Base-by-base conservation (phyloP, 2,329 filamentous ascomycete species). In the Calonectria pteridis region DNA sequence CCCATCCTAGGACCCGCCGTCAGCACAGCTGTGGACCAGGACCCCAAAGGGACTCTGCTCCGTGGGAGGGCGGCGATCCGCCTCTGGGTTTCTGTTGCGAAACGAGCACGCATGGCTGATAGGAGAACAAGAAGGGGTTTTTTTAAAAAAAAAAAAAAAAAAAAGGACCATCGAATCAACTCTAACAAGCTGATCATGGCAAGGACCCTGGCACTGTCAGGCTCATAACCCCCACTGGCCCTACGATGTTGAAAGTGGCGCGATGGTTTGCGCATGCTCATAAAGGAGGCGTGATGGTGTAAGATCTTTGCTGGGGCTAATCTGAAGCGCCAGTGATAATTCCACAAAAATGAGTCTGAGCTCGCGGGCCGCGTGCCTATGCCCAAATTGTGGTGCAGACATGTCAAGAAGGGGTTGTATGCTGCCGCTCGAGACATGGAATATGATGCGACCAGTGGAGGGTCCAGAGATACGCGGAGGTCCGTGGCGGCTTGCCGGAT, bases 1-100 rank as follows among this genome's bases (percentile, higher is more conserved):
- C 50, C 50, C 67, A 23, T 66, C 18, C 50, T 40, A 43, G 62
- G 59, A 49, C 58, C 55, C 33, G 40, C 55, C n/a, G 46, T 55
- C 46, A 55, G 37, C 55, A 35, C 16, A 31, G 58, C 35, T 50
- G 55, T 68, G 40, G 70, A 26, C 58, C 65, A 14, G 40, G 43
- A 59, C 50, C 51, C 18, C 29, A 51, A 66, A 59, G 23, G n/a
- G 63, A 53, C 37, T 53, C 33, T 10, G 5, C 46, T 58, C 53
- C 43, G 31, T 14, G 20, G 37, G 37, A 64, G 29, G 16, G 18
- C 33, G 37, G 33, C 55, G n/a, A 28, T 33, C 33, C 37, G 58
- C 55, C 40, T 59, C 31, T 59, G 50, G 20, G 14, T 20, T 53
- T 53, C n/a, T 28, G 31, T 35, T 16, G 11, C 31, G 37, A 13